phyloP scores from a whole-genome alignment of 176 grass and related monocot genomes.

The Oryza glaberrima region DNA sequence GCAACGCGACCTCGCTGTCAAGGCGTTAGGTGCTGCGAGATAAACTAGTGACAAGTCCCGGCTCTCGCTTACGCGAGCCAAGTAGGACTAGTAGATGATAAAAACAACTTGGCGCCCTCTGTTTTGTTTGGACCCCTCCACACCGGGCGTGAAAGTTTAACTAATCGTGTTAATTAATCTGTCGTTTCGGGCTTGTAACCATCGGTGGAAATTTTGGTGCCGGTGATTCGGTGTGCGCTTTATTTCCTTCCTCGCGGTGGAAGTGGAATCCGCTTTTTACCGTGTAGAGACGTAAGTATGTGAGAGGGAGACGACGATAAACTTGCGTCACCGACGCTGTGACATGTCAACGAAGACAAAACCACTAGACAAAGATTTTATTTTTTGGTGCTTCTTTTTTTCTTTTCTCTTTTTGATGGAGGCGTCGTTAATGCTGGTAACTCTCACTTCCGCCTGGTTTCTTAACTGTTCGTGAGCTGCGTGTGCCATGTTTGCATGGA shows the following conservation, averaged over 20 bases:
- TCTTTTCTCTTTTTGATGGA: background rate
- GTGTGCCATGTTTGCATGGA: background rate
- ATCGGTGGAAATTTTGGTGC: background rate
- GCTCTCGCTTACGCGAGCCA: background rate
- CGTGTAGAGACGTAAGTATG: background rate
- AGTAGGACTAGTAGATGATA: background rate
- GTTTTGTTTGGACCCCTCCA: background rate
- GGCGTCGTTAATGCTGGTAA: background rate
- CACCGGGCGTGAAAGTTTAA: background rate
- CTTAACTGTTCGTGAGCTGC: background rate
- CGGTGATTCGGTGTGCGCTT: background rate
- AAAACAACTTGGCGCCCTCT: background rate
- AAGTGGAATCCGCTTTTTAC: background rate
- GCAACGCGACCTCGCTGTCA: conserved; percentile 23
- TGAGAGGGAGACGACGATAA: background rate
- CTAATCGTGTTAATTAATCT: background rate
- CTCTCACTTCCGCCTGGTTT: background rate
- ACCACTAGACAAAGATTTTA: background rate
- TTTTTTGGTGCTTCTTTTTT: background rate
- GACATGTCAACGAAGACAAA: background rate
- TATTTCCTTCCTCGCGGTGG: background rate
- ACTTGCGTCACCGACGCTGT: too few relatives aligned
- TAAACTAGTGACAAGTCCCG: conserved; percentile 27
- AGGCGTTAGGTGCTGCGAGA: conserved; percentile 1
- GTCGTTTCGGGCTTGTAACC: background rate